phyloP scores from a whole-genome alignment of 768 basidiomycete species.

The Dictyophora rubrovolvata region DNA sequence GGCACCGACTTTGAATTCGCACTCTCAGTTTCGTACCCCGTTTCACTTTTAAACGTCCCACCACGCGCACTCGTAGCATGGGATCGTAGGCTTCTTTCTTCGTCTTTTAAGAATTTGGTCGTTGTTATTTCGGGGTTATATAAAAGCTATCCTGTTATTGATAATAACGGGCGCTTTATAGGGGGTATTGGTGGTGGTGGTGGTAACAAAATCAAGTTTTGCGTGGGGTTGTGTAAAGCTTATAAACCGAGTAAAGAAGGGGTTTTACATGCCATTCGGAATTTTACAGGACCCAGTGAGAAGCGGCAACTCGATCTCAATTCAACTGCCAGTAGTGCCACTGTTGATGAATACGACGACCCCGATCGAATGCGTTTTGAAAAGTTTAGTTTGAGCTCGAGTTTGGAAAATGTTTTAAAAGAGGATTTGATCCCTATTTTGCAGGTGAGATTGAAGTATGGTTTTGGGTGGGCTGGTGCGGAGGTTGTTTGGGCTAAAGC shows the following conservation, averaged over 20 bases:
- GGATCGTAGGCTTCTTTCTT: constrained; percentile 50
- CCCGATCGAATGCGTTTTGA: no score
- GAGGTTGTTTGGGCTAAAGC: constrained; percentile 40
- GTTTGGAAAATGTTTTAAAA: constrained; percentile 46
- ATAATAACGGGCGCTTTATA: no score
- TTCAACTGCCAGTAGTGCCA: no score
- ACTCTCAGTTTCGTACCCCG: constrained; percentile 47
- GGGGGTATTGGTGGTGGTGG: constrained; percentile 35
- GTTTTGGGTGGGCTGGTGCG: constrained; percentile 60
- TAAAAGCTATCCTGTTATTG: constrained; percentile 43
- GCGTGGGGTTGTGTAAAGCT: constrained; percentile 46
- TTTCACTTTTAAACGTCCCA: constrained; percentile 44
- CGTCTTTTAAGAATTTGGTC: constrained; percentile 46
- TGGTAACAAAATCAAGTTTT: constrained; percentile 34
- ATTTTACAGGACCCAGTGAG: no score
- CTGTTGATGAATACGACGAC: no score
- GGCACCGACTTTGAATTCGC: constrained; percentile 42
- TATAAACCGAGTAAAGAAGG: constrained; percentile 53
- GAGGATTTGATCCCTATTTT: constrained; percentile 47
- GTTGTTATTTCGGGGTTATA: constrained; percentile 53
- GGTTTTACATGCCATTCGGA: constrained; percentile 37
- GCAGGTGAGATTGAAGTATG: constrained; percentile 39
- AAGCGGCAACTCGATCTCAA: no score
- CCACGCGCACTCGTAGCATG: constrained; percentile 63
- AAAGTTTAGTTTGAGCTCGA: constrained; percentile 51